These are phyloP conservation scores for Boletus calvinii DNA, from an alignment of 1,284 basidiomycete species.

Conservation along the genomic window DNA sequence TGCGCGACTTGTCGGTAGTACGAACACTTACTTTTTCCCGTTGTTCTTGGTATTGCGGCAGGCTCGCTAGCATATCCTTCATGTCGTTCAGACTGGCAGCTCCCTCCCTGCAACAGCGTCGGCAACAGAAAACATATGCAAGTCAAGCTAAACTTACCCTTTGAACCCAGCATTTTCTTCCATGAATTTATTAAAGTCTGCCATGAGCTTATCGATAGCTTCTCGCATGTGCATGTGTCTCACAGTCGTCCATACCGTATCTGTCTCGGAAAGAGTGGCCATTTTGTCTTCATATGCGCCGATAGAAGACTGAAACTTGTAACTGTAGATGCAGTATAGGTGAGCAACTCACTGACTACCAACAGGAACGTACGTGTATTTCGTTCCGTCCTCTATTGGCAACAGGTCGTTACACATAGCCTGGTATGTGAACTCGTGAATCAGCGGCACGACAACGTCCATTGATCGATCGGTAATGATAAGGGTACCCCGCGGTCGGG, in stretches of 20 bases:
- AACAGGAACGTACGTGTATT: constrained; percentile 69
- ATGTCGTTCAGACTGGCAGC: constrained; percentile 92
- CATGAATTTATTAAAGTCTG: constrained; percentile 92
- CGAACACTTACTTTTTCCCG: constrained; percentile 78
- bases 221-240: constrained; percentile 99
- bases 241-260: constrained; percentile 89
- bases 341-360: neutral
- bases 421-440: constrained; percentile 99
- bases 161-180: constrained; percentile 92
- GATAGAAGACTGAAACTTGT: constrained; percentile 83
- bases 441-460: constrained; percentile 87
- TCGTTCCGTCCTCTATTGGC: constrained; percentile 81
- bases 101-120: constrained; percentile 52
- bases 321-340: constrained; percentile 43
- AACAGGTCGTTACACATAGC: constrained; percentile 97
- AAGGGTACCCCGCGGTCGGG: constrained; percentile 76
- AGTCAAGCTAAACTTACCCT: constrained; percentile 49
- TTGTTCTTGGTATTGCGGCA: constrained; percentile 95
- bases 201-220: constrained; percentile 94
- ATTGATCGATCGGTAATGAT: constrained; percentile 95
- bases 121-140: neutral
- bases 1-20: neutral
- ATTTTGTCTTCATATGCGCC: constrained; percentile 87
- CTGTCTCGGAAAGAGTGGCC: constrained; percentile 80
- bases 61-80: constrained; percentile 96